Conservation (phyloP, 306 rosid genomes). For the Casuarina glauca region DNA sequence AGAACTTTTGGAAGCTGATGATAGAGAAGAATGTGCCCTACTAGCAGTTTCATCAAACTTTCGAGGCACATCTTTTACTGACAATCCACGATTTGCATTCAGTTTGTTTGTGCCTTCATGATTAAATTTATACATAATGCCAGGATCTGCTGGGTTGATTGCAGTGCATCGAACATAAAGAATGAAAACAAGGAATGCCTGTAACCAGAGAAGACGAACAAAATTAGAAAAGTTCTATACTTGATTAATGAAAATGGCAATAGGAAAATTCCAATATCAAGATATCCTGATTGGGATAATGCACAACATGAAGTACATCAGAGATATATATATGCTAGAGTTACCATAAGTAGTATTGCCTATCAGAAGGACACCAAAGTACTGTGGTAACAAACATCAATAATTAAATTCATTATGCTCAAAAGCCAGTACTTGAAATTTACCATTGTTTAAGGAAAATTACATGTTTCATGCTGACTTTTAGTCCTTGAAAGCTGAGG, state of each 20-base stretch:
- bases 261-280: constrained; percentile 1
- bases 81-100: constrained; percentile 46
- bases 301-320: background rate
- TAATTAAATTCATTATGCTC: background rate
- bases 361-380: background rate
- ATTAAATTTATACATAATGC: constrained; percentile 84
- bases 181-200: constrained; percentile 91
- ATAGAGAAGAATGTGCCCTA: constrained; percentile 57
- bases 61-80: constrained; percentile 54
- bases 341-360: too few species aligned
- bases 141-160: constrained; percentile 97
- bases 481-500: too few species aligned
- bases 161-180: constrained; percentile 95
- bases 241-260: constrained; percentile 15
- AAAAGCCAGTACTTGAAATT: background rate
- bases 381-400: background rate
- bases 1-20: constrained; percentile 79
- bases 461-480: too few species aligned
- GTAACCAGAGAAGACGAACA: constrained; percentile 47
- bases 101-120: constrained; percentile 40
- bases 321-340: background rate
- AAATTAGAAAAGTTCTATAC: constrained; percentile 15
- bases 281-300: background rate
- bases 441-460: background rate
- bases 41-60: constrained; percentile 53